Evolutionary conservation across 768 basidiomycete species (phyloP).

Genomic region (Leccinum incarnatum): DNA sequence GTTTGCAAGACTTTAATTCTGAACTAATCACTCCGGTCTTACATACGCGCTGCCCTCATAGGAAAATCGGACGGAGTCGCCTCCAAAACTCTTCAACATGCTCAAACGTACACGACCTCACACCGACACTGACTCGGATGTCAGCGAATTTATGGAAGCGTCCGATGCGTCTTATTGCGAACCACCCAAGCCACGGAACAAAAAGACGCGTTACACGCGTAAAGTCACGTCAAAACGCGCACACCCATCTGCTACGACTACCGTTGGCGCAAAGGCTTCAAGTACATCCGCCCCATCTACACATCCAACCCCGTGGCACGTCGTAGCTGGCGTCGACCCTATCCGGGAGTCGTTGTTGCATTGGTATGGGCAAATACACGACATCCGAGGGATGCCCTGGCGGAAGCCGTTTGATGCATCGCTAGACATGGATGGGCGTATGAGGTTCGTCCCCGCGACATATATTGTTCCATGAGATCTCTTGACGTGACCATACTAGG

Average conservation of each 20-base stretch:
- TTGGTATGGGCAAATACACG: conserved; percentile 74
- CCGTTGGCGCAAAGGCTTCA: neutral
- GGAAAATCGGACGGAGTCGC: neutral
- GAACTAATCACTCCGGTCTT: too few relatives aligned
- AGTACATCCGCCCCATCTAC: neutral
- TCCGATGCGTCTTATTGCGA: conserved; percentile 27
- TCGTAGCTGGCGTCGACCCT: conserved; percentile 37
- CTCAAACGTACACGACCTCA: conserved; percentile 28
- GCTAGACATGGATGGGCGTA: conserved; percentile 66
- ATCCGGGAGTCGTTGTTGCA: conserved; percentile 49
- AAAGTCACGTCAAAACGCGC: conserved; percentile 15
- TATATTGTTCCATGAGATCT: neutral
- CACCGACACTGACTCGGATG: conserved; percentile 10
- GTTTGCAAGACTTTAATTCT: neutral
- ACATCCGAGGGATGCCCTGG: conserved; percentile 88
- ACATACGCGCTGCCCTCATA: neutral
- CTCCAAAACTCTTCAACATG: conserved; percentile 16
- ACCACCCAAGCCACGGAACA: conserved; percentile 4
- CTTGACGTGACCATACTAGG: conserved; percentile 38
- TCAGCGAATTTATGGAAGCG: conserved; percentile 6
- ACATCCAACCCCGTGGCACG: conserved; percentile 51
- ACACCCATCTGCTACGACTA: neutral
- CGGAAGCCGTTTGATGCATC: conserved; percentile 65
- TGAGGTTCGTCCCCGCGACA: conserved; percentile 53
- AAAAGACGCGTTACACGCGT: conserved; percentile 18